Evolutionary conservation across 345 rosid species (phyloP).

Genomic region (Crucihimalaya himalaica): DNA sequence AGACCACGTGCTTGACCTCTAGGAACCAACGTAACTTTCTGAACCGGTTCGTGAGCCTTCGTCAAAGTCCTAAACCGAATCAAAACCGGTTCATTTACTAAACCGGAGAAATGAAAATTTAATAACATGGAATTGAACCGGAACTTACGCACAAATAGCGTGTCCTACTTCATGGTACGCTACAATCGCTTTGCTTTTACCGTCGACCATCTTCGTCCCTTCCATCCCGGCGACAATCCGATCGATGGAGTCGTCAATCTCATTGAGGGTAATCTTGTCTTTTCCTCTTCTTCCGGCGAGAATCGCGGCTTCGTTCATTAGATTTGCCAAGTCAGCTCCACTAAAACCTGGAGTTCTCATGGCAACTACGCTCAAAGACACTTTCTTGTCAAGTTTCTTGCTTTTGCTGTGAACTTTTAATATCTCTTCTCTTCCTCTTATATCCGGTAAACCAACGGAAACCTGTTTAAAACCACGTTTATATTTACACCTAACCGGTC

Average conservation of each 20-base stretch:
- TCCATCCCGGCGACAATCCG: slow-evolving; percentile 77
- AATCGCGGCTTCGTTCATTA: slow-evolving; percentile 82
- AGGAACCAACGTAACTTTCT: slow-evolving; percentile 67
- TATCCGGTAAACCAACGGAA: slow-evolving; percentile 63
- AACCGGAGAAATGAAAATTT: not conserved
- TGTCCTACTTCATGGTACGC: slow-evolving; percentile 85
- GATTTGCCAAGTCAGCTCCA: slow-evolving; percentile 81
- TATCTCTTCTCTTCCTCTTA: slow-evolving; percentile 77
- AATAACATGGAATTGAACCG: not conserved
- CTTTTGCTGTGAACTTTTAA: slow-evolving; percentile 66
- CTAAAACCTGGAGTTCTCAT: slow-evolving; percentile 84
- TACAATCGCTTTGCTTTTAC: slow-evolving; percentile 66
- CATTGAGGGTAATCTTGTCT: slow-evolving; percentile 51
- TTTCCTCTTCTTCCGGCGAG: slow-evolving; percentile 77
- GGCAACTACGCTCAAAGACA: slow-evolving; percentile 55
- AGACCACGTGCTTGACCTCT: slow-evolving; percentile 88
- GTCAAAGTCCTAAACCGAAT: slow-evolving; percentile 52
- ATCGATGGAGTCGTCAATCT: slow-evolving; percentile 73
- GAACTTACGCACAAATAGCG: slow-evolving; percentile 62
- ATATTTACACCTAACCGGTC: not conserved
- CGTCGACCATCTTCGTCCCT: slow-evolving; percentile 71
- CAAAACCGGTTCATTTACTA: not conserved
- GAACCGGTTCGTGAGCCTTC: slow-evolving; percentile 70
- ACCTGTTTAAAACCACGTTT: slow-evolving; percentile 44
- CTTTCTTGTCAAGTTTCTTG: slow-evolving; percentile 68